Conservation (phyloP, 805 yeast species). For the Candida pseudofarinosa region DNA sequence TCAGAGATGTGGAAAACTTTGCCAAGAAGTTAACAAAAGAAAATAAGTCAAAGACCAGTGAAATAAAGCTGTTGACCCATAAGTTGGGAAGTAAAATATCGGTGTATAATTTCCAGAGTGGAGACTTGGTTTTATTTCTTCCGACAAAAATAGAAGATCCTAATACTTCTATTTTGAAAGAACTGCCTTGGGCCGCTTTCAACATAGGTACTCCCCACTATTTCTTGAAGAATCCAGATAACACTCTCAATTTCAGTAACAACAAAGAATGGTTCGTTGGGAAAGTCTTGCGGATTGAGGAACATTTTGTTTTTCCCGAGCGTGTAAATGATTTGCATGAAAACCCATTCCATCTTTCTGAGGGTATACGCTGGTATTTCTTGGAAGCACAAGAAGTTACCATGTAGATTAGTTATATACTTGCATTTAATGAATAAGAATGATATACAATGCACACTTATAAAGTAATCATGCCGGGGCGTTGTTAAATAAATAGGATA, state of each 20-base stretch:
- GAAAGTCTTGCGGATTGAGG: constrained; percentile 54
- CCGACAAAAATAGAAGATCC: constrained; percentile 59
- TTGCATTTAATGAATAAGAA: neutral
- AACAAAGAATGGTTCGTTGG: constrained; percentile 82
- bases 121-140: constrained; percentile 79
- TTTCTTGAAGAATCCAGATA: constrained; percentile 51
- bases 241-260: constrained; percentile 5
- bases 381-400: constrained; percentile 50
- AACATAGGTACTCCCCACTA: constrained; percentile 85
- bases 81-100: constrained; percentile 54
- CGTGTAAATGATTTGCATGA: constrained; percentile 27
- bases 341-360: constrained; percentile 66
- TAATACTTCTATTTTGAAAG: constrained; percentile 9
- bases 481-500: constrained; percentile 71
- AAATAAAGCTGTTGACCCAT: constrained; percentile 32
- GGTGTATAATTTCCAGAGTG: constrained; percentile 59
- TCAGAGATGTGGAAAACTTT: constrained; percentile 82
- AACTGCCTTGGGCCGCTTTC: constrained; percentile 89
- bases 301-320: constrained; percentile 46
- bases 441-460: neutral
- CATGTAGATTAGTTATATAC: neutral
- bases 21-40: constrained; percentile 84
- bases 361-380: constrained; percentile 61
- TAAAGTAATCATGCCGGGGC: constrained; percentile 40
- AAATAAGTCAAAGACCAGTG: constrained; percentile 48